Percentiles rank a stretch among this genome's conserved stretches.
phyloP scores from a whole-genome alignment of 441 rosid species.

The Melastoma candidum region DNA sequence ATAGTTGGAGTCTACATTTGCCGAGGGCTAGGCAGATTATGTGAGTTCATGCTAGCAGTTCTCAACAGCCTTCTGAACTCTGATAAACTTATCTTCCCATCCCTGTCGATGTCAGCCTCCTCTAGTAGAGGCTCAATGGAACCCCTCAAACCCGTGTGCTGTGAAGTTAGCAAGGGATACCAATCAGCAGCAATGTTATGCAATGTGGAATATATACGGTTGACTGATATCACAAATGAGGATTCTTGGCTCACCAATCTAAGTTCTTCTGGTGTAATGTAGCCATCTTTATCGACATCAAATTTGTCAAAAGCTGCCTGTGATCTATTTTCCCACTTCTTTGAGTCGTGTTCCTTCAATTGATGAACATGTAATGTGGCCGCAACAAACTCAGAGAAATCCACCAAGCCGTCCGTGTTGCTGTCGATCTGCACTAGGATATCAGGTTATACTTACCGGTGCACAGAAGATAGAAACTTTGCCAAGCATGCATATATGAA shows the following conservation, averaged over 20 bases:
- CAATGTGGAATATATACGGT: no score
- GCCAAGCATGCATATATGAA: background rate
- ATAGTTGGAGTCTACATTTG: no score
- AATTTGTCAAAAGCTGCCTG: slow-evolving; percentile 85
- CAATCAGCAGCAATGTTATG: no score
- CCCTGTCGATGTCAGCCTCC: slow-evolving; percentile 96
- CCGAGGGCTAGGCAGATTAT: slow-evolving; percentile 35
- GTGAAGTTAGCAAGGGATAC: slow-evolving; percentile 8
- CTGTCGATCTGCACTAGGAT: slow-evolving; percentile 58
- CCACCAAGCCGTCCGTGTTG: slow-evolving; percentile 94
- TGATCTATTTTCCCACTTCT: slow-evolving; percentile 70
- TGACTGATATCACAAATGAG: background rate
- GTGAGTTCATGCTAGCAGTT: slow-evolving; percentile 86
- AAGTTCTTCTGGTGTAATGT: slow-evolving; percentile 86
- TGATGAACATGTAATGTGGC: slow-evolving; percentile 88
- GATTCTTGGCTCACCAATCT: slow-evolving; percentile 40
- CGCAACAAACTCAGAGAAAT: slow-evolving; percentile 82
- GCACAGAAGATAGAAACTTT: no score
- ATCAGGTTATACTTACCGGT: background rate
- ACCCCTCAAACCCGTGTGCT: slow-evolving; percentile 92
- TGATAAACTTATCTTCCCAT: slow-evolving; percentile 86
- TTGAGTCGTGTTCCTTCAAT: slow-evolving; percentile 80
- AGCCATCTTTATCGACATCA: slow-evolving; percentile 83
- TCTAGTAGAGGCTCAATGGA: slow-evolving; percentile 92
- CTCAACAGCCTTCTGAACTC: slow-evolving; percentile 93